phyloP scores from a whole-genome alignment of 2,329 filamentous ascomycete species.

The Raffaelea arxii region DNA sequence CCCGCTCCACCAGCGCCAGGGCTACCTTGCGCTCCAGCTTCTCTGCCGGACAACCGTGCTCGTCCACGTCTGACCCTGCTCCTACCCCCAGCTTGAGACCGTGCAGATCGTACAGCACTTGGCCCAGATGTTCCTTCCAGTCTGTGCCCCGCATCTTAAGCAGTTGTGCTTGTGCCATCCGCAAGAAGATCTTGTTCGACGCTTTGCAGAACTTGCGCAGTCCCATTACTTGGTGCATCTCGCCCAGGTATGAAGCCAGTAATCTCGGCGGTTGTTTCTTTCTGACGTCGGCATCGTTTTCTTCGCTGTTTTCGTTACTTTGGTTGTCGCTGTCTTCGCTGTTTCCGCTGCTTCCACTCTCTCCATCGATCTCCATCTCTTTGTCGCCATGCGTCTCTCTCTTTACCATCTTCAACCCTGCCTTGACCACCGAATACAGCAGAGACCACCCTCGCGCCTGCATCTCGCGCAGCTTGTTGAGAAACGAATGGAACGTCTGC shows the following conservation, averaged over 20 bases:
- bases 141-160: constrained; percentile 65
- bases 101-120: constrained; percentile 75
- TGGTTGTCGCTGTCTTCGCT: constrained; percentile 12
- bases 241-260: constrained; percentile 69
- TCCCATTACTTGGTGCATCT: constrained; percentile 76
- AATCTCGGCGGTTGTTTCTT: no score
- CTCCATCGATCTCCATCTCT: background rate
- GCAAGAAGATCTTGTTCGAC: constrained; percentile 79
- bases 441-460: constrained; percentile 82
- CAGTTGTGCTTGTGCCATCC: constrained; percentile 79
- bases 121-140: constrained; percentile 77
- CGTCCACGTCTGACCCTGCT: constrained; percentile 47
- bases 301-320: background rate
- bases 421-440: constrained; percentile 70
- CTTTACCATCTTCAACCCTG: constrained; percentile 42
- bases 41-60: constrained; percentile 72
- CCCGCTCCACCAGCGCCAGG: constrained; percentile 70
- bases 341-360: background rate
- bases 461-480: constrained; percentile 72
- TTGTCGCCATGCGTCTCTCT: background rate
- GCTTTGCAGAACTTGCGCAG: constrained; percentile 76
- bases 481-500: constrained; percentile 45
- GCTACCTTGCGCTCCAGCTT: constrained; percentile 73
- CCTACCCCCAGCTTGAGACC: constrained; percentile 67
- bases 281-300: constrained; percentile 37